Evolutionary conservation across 2,329 filamentous ascomycete genomes (phyloP).

Genomic region (Geoglossum cookeanum): DNA sequence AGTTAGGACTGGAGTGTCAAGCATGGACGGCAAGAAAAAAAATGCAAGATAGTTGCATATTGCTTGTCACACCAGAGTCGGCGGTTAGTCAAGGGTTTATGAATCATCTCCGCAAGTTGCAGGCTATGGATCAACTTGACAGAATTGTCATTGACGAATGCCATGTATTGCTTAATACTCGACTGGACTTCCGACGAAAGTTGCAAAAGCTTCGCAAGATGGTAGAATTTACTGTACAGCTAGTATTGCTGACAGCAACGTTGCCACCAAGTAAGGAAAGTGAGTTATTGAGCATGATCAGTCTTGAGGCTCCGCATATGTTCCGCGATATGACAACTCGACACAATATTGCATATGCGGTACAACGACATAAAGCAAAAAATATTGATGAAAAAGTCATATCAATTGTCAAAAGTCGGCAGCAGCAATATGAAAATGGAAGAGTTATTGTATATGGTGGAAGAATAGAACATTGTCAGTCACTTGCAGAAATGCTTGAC

Average conservation of each 20-base stretch:
- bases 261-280: conserved; percentile 11
- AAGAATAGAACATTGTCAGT: neutral
- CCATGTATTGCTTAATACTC: conserved; percentile 11
- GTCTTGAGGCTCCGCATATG: conserved; percentile 7
- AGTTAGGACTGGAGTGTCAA: conserved; percentile 7
- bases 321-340: conserved; percentile 5
- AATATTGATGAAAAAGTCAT: neutral
- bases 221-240: conserved; percentile 9
- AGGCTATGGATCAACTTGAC: conserved; percentile 10
- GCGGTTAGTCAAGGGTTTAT: conserved; percentile 11
- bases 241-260: conserved; percentile 12
- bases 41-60: conserved; percentile 8
- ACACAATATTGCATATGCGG: conserved; percentile 4
- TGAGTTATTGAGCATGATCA: conserved; percentile 8
- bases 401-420: neutral
- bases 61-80: conserved; percentile 14
- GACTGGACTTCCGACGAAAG: conserved; percentile 7
- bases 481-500: neutral
- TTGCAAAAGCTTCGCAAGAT: conserved; percentile 10
- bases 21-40: conserved; percentile 10
- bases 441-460: neutral
- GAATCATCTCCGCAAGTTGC: conserved; percentile 11
- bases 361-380: neutral
- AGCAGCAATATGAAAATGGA: neutral
- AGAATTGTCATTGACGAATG: conserved; percentile 12